These are phyloP conservation scores for Wallacemonas sp. DNA, from an alignment of 208 protist genomes.

Conservation along the genomic window DNA sequence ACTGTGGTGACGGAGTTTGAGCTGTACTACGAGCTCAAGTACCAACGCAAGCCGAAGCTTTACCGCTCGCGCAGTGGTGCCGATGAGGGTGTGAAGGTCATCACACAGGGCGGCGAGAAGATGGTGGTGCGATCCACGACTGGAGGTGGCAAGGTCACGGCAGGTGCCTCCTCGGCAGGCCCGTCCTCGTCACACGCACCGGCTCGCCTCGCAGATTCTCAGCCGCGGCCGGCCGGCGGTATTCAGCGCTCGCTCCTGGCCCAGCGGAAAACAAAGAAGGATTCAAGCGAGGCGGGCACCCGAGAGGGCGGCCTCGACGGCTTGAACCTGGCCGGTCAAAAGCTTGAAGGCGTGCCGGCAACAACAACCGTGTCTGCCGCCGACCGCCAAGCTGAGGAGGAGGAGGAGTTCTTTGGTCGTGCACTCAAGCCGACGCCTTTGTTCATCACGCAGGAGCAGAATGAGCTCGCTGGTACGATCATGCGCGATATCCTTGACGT, in stretches of 20 bases:
- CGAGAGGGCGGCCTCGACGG: constrained; percentile 3
- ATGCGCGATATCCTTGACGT: constrained; percentile 86
- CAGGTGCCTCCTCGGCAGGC: background rate
- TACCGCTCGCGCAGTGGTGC: constrained; percentile 48
- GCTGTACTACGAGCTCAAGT: constrained; percentile 88
- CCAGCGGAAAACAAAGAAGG: background rate
- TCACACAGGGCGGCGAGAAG: constrained; percentile 32
- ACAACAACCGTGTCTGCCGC: background rate
- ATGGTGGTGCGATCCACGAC: constrained; percentile 25
- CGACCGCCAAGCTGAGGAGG: constrained; percentile 9
- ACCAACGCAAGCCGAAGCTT: constrained; percentile 77
- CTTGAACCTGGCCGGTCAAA: constrained; percentile 20
- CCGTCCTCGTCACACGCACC: constrained; percentile 14
- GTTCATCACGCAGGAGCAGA: constrained; percentile 72
- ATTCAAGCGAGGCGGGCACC: background rate
- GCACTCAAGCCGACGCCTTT: constrained; percentile 74
- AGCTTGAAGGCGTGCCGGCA: constrained; percentile 13
- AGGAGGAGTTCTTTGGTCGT: constrained; percentile 45
- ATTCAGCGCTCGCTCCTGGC: background rate
- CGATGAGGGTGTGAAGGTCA: constrained; percentile 15
- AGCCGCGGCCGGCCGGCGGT: constrained; percentile 12
- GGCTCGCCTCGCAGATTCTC: constrained; percentile 9
- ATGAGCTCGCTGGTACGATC: constrained; percentile 76
- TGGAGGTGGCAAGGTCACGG: constrained; percentile 2
- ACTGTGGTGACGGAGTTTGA: constrained; percentile 82